These are phyloP conservation scores for Suillus alpinus DNA, from an alignment of 768 basidiomycete species.

Conservation along the genomic window DNA sequence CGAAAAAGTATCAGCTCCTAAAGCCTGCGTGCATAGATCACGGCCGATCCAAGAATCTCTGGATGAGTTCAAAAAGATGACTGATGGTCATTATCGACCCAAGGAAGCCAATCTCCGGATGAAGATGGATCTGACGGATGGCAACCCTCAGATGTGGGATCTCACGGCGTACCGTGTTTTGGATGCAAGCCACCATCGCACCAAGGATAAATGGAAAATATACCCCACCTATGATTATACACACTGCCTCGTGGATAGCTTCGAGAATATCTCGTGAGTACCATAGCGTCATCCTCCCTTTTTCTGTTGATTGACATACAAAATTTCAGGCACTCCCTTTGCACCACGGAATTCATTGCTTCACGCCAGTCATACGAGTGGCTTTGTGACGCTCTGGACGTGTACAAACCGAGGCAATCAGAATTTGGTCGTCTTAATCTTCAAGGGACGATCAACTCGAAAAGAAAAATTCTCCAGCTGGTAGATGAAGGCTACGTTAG, in stretches of 20 bases:
- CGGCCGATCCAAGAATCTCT: constrained; percentile 88
- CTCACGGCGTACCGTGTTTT: constrained; percentile 94
- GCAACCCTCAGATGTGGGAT: constrained; percentile 99
- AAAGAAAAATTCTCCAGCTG: constrained; percentile 88
- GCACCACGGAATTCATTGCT: constrained; percentile 92
- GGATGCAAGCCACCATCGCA: constrained; percentile 88
- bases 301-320: neutral
- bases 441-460: constrained; percentile 95
- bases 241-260: constrained; percentile 96
- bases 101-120: constrained; percentile 93
- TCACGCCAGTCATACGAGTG: constrained; percentile 98
- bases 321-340: constrained; percentile 81
- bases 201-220: constrained; percentile 90
- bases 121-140: constrained; percentile 92
- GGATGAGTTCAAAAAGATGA: constrained; percentile 88
- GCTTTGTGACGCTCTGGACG: constrained; percentile 96
- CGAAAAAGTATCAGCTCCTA: constrained; percentile 75
- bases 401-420: constrained; percentile 96
- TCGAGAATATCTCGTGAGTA: constrained; percentile 97
- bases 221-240: constrained; percentile 99
- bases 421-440: constrained; percentile 93
- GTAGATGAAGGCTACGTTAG: constrained; percentile 82
- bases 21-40: constrained; percentile 82
- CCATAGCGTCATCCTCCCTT: neutral
- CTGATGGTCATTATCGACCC: constrained; percentile 82